phyloP scores from a whole-genome alignment of 441 rosid species.

The Corymbia citriodora region DNA sequence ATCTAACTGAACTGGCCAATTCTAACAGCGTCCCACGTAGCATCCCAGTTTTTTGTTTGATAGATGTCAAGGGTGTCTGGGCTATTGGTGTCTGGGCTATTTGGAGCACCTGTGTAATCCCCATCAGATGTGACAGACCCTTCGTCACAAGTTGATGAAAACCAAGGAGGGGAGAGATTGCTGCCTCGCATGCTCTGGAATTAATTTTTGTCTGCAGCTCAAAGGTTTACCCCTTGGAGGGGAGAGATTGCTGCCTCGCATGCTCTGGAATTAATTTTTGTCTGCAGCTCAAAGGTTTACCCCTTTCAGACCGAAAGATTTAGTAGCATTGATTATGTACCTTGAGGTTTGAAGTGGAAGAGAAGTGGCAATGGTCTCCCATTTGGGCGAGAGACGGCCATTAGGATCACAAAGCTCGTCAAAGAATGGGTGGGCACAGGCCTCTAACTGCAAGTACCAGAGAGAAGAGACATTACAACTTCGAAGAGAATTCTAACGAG shows the following conservation, averaged over 20 bases:
- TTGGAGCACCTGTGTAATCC: neutral
- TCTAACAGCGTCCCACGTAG: neutral
- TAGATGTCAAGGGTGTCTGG: neutral
- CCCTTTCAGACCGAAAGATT: accelerated
- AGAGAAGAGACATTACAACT: neutral
- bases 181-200: neutral
- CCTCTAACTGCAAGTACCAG: conserved; percentile 50
- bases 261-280: too few relatives aligned
- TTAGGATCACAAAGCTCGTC: conserved; percentile 63
- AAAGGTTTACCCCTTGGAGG: neutral
- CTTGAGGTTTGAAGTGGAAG: conserved; percentile 71
- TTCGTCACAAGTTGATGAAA: neutral
- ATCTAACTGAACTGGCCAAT: neutral
- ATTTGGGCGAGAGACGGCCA: conserved; percentile 44
- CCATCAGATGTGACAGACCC: neutral
- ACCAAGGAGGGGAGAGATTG: neutral
- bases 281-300: too few relatives aligned
- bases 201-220: neutral
- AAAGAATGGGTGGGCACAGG: conserved; percentile 79
- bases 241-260: too few relatives aligned
- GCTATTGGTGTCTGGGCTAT: neutral
- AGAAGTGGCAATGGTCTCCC: conserved; percentile 69
- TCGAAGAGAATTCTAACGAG: neutral
- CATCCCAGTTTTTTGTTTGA: neutral
- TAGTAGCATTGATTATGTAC: conserved; percentile 1